Base-by-base conservation (phyloP, 148 eudicot genomes). In the Rhododendron griersonianum region DNA sequence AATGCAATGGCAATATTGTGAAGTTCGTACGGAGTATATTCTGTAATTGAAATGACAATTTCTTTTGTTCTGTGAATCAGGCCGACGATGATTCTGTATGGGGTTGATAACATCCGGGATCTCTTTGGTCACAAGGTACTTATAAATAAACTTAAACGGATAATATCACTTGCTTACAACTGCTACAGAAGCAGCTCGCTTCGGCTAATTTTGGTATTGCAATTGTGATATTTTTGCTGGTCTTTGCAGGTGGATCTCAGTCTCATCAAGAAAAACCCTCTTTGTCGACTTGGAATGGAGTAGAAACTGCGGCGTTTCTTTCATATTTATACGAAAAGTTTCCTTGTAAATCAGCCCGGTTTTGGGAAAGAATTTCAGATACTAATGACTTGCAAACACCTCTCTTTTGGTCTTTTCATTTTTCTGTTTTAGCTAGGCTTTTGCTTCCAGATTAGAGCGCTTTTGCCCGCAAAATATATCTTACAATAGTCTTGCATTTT, bases 51-150 rank as follows among this genome's bases (percentile, higher is more conserved):
- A 18, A 19, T 75, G 50, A 84, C 30, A 33, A 19, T 53, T 16
- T 84, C 1, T 55, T 41, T 33, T 61, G 2, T 84, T 35, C 21
- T 78, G 28, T 82, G 87, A 47, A 82, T 78, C 91, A 94, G 98
- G 88, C 98, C 98, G 1, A 97, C 98, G 0, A 94, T 97, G 99
- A 97, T 97, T 69, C 73, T 97, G 81, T 90, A 94, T 53, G 95
- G 95, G 80, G 88, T 94, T 25, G 95, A 97, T 65, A 97, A 97
- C 90, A 97, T 97, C 78, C 91, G 98, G 33, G 95, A 93, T 91
- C 92, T 95, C 87, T 97, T 94, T 61, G 98, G 99, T 47, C 98
- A 94, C 92, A 96, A 95, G 97, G 99, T 96, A 92, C 45, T 53
- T 39, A 59, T 82, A 11, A 14, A 25, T 33, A 14, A n/a, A n/a